These are phyloP conservation scores for Copromyces sp. DNA, from an alignment of 495 filamentous ascomycete genomes.

Conservation along the genomic window DNA sequence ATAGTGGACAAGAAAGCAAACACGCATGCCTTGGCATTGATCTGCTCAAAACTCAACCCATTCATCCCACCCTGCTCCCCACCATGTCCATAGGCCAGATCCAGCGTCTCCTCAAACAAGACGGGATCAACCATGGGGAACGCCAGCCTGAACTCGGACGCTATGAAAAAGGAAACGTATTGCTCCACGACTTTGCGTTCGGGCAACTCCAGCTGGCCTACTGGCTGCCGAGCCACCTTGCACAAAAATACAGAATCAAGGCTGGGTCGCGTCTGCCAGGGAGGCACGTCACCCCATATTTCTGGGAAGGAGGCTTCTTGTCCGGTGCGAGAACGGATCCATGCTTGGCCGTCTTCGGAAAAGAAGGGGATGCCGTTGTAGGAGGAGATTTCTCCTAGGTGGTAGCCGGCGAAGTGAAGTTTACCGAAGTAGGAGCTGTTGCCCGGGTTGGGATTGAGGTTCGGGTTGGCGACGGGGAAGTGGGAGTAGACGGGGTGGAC, in stretches of 20 bases:
- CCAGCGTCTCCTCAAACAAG: slow-evolving; percentile 33
- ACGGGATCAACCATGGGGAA: slow-evolving; percentile 35
- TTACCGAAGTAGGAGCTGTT: slow-evolving; percentile 15
- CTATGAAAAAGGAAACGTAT: slow-evolving; percentile 8
- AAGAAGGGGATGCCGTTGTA: slow-evolving; percentile 39
- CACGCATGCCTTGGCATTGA: slow-evolving; percentile 30
- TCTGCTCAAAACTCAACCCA: slow-evolving; percentile 2
- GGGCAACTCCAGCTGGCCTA: slow-evolving; percentile 6
- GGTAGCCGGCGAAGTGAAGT: slow-evolving; percentile 40
- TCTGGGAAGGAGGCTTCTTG: slow-evolving; percentile 29
- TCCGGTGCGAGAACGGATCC: slow-evolving; percentile 38
- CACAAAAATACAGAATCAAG: background rate
- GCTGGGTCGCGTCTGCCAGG: slow-evolving; percentile 8
- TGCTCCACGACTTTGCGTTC: slow-evolving; percentile 7
- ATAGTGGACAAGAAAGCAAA: slow-evolving; percentile 36
- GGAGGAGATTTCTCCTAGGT: slow-evolving; percentile 36
- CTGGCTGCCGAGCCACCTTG: background rate
- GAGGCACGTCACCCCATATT: slow-evolving; percentile 21
- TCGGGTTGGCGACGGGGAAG: slow-evolving; percentile 1
- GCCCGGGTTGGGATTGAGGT: background rate
- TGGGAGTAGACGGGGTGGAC: background rate
- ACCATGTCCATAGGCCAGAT: slow-evolving; percentile 24
- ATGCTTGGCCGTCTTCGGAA: slow-evolving; percentile 34
- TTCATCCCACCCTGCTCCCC: background rate
- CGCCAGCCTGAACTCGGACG: slow-evolving; percentile 26